Base-by-base conservation (phyloP, 495 filamentous ascomycete genomes). In the Niebla homalea region DNA sequence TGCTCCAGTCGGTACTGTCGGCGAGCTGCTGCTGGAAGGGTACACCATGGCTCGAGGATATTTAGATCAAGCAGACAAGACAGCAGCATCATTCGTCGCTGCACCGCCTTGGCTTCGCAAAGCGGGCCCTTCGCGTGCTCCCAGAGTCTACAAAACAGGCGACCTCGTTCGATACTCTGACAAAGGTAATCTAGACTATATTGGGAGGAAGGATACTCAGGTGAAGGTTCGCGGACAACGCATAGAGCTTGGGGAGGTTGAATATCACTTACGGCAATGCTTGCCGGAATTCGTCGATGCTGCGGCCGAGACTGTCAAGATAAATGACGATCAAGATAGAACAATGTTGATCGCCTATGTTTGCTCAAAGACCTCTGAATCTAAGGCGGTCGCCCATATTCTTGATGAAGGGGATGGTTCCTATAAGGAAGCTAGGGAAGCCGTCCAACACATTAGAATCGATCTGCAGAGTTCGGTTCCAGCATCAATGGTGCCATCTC, bases 221-320 rank as follows among this genome's bases (percentile, higher is more conserved):
- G 61, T 74, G 41, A 74, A 74, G 56, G 59, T 74, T 45, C 59
- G 65, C 2, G 71, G 71, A 21, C 48, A 70, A 47, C 55, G 66
- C 15, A 61, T 74, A 16, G 71, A 73, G 45, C 48, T 71, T 12
- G 68, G 62, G 20, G 71, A 74, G 32, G 61, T 69, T 18, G 70
- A 65, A 48, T 8, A 47, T 10, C 7, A 46, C 7, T 5, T 49
- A 5, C 53, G 60, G 39, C 60, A 62, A 22, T 56, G 65, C 46
- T 10, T 49, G 10, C n/a, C n/a, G n/a, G n/a, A n/a, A n/a, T n/a
- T n/a, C n/a, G n/a, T n/a, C n/a, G 36, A 37, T 37, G 36, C 36
- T 37, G 36, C 36, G 10, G 36, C 36, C 36, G 36, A 37, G 36
- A n/a, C n/a, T n/a, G 36, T 37, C n/a, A 10, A 37, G n/a, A 10